These are phyloP conservation scores for Bacidia gigantensis DNA, from an alignment of 495 filamentous ascomycete genomes.

Conservation along the genomic window DNA sequence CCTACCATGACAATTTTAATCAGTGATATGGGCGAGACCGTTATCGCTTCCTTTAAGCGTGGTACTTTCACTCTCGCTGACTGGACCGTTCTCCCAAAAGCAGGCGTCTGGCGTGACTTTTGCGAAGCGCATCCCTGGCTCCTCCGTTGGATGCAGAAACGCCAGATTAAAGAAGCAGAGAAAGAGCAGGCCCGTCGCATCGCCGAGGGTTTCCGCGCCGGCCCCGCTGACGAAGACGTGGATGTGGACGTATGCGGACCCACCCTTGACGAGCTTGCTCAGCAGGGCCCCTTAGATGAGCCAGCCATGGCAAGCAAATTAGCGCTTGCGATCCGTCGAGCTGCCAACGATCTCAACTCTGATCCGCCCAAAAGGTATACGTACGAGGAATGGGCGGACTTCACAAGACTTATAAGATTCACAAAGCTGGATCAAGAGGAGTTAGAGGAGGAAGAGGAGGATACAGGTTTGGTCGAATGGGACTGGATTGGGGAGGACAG, in stretches of 20 bases:
- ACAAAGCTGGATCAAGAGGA: slow-evolving; percentile 27
- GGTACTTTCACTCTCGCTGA: slow-evolving; percentile 41
- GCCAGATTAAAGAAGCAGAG: slow-evolving; percentile 20
- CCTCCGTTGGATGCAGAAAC: slow-evolving; percentile 25
- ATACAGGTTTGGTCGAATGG: slow-evolving; percentile 46
- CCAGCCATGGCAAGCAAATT: slow-evolving; percentile 36
- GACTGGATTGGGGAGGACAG: slow-evolving; percentile 55
- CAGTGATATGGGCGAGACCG: slow-evolving; percentile 48
- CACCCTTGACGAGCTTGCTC: slow-evolving; percentile 35
- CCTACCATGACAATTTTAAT: slow-evolving; percentile 58
- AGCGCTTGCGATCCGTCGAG: slow-evolving; percentile 38
- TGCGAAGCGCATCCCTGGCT: slow-evolving; percentile 32
- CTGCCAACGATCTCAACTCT: slow-evolving; percentile 32
- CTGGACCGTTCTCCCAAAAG: slow-evolving; percentile 43
- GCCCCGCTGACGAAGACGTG: slow-evolving; percentile 18
- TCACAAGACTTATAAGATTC: slow-evolving; percentile 46
- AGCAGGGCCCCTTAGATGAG: slow-evolving; percentile 23
- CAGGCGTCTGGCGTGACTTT: slow-evolving; percentile 32
- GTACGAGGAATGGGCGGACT: slow-evolving; percentile 54
- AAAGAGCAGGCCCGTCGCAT: slow-evolving; percentile 27
- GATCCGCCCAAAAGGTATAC: slow-evolving; percentile 33
- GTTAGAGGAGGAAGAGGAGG: slow-evolving; percentile 34
- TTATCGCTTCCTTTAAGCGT: slow-evolving; percentile 42
- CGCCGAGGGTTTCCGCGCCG: slow-evolving; percentile 33
- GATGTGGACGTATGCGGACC: slow-evolving; percentile 14